These are phyloP conservation scores for Russula compacta DNA, from an alignment of 768 basidiomycete species.

Conservation along the genomic window DNA sequence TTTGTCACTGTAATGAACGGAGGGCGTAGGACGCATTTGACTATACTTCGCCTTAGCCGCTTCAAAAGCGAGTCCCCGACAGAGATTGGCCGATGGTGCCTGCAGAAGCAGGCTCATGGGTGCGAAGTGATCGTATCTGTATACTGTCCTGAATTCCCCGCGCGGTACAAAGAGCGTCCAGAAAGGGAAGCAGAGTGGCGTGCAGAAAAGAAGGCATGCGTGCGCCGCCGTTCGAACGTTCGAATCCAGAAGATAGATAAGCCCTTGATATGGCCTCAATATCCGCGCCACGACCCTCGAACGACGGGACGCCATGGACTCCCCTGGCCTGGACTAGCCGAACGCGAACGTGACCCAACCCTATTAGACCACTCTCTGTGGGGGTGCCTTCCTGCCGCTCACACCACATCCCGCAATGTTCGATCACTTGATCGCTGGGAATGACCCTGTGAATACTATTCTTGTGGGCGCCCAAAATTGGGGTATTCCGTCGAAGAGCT, in stretches of 20 bases:
- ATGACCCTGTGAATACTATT: too few species aligned
- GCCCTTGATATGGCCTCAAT: too few species aligned
- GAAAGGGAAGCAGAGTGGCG: not conserved
- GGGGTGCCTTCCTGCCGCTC: not conserved
- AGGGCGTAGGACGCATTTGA: too few species aligned
- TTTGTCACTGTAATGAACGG: too few species aligned
- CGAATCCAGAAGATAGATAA: not conserved
- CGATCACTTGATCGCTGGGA: not conserved
- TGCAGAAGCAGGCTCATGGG: too few species aligned
- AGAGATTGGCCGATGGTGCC: too few species aligned
- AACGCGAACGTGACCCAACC: not conserved
- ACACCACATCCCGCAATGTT: not conserved
- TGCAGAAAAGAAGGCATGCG: not conserved
- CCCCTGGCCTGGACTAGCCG: not conserved
- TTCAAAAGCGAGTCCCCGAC: not conserved
- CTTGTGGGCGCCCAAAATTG: too few species aligned
- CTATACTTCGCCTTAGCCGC: not conserved
- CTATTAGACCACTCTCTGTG: not conserved
- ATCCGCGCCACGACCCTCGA: not conserved
- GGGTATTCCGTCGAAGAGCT: too few species aligned
- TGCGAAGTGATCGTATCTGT: too few species aligned
- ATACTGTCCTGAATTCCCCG: not conserved
- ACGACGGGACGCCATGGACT: too few species aligned
- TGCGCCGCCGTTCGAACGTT: not conserved
- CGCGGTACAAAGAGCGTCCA: not conserved